These are phyloP conservation scores for Cladosporium austrohemisphaericum DNA, from an alignment of 2,329 filamentous ascomycete genomes.

Conservation along the genomic window DNA sequence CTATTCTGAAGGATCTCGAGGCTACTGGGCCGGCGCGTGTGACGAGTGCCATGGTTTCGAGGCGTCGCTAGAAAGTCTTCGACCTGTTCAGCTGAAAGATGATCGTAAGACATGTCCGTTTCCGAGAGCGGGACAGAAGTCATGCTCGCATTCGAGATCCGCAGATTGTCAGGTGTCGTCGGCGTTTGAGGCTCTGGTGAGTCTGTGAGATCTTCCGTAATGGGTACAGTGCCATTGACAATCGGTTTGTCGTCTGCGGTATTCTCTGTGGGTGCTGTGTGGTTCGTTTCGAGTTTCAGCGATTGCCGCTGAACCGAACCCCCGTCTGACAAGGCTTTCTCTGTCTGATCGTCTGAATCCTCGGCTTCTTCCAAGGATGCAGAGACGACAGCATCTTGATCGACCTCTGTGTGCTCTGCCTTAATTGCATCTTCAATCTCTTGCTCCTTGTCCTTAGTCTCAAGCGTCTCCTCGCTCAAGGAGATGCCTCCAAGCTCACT, in stretches of 20 bases:
- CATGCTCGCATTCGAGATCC: conserved; percentile 28
- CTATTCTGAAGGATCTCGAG: conserved; percentile 33
- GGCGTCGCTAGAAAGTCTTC: conserved; percentile 32
- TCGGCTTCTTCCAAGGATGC: background rate
- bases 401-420: background rate
- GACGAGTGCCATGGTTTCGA: conserved; percentile 24
- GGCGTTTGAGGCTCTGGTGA: conserved; percentile 13
- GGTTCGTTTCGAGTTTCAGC: background rate
- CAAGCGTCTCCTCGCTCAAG: background rate
- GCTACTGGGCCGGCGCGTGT: conserved; percentile 30
- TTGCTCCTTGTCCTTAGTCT: background rate
- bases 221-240: background rate
- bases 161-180: conserved; percentile 18
- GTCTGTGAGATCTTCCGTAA: background rate
- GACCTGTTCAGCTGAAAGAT: conserved; percentile 28
- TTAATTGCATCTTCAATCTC: background rate
- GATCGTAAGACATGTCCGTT: conserved; percentile 30
- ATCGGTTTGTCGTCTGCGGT: background rate
- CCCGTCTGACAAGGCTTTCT: conserved; percentile 8
- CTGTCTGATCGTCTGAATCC: conserved; percentile 3
- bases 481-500: background rate
- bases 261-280: background rate
- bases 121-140: conserved; percentile 30
- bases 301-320: background rate
- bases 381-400: background rate